These are phyloP conservation scores for Coniochaeta sp. DNA, from an alignment of 2,329 filamentous ascomycete species.

Conservation along the genomic window DNA sequence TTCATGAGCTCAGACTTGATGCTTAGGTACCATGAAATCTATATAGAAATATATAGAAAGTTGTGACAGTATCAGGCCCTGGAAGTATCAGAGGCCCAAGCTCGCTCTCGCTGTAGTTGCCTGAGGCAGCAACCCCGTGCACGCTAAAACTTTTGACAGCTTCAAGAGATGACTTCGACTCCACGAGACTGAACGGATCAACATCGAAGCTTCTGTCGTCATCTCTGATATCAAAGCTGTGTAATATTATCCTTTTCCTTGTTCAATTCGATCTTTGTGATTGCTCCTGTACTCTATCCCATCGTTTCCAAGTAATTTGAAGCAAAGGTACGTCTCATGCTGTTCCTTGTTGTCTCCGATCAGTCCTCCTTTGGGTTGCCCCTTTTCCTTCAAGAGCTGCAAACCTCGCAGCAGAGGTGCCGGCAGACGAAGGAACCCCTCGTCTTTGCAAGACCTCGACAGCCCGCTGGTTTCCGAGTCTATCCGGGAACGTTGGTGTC, in stretches of 20 bases:
- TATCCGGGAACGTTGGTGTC: not conserved
- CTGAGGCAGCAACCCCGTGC: not conserved
- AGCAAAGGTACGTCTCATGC: not conserved
- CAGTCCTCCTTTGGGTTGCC: not conserved
- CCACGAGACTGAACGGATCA: not conserved
- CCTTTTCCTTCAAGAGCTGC: not conserved
- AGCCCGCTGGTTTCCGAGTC: not conserved
- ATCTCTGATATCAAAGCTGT: not conserved
- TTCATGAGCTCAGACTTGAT: too few relatives aligned
- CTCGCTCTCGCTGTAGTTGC: not conserved
- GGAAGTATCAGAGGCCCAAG: too few relatives aligned
- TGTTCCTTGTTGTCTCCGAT: not conserved
- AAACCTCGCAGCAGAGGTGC: not conserved
- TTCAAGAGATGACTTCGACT: not conserved
- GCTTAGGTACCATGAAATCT: too few relatives aligned
- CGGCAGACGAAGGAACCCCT: not conserved
- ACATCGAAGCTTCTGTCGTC: not conserved
- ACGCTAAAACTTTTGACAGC: not conserved
- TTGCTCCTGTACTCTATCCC: slow-evolving; percentile 9
- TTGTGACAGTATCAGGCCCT: too few relatives aligned
- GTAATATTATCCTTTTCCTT: not conserved
- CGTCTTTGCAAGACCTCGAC: not conserved
- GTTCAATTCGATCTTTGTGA: slow-evolving; percentile 12
- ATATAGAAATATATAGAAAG: too few relatives aligned
- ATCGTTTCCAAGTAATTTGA: not conserved